A percentile compares a stretch with the other conserved stretches of the same genome.
Conservation (phyloP, 1,139 yeast genomes). For the Martiniozyma asiatica region DNA sequence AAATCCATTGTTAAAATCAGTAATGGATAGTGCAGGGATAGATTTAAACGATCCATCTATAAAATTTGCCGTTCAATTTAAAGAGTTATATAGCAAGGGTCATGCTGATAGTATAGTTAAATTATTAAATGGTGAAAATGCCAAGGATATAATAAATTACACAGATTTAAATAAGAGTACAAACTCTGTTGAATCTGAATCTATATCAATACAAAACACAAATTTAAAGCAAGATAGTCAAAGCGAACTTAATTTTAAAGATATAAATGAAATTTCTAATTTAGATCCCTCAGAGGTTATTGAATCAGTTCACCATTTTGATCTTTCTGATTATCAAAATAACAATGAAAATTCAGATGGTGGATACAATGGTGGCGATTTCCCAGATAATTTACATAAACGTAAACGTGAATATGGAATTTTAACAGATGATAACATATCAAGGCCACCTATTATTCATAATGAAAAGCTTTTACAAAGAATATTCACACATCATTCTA, state of each 20-base stretch:
- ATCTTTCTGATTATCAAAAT: neutral
- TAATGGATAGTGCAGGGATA: slow-evolving; percentile 4
- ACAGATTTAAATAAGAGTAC: no score
- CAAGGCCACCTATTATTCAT: slow-evolving; percentile 57
- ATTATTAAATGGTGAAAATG: no score
- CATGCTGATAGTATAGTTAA: no score
- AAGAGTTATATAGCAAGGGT: no score
- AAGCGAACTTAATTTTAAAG: no score
- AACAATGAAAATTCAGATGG: neutral
- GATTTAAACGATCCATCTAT: slow-evolving; percentile 25
- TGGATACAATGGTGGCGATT: neutral
- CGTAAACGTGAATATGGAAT: slow-evolving; percentile 5
- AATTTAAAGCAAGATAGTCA: no score
- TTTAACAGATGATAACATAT: slow-evolving; percentile 29
- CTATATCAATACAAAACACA: no score
- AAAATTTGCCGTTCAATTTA: slow-evolving; percentile 45
- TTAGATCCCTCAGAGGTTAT: no score
- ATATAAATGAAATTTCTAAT: no score
- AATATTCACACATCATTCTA: slow-evolving; percentile 77
- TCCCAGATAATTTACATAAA: neutral
- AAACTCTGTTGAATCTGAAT: no score
- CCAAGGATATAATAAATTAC: no score
- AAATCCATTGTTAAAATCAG: slow-evolving; percentile 11
- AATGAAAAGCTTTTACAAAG: slow-evolving; percentile 45
- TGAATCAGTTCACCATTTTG: neutral